These are phyloP conservation scores for Wallacemonas collosoma DNA, from an alignment of 208 protist genomes.

Conservation along the genomic window DNA sequence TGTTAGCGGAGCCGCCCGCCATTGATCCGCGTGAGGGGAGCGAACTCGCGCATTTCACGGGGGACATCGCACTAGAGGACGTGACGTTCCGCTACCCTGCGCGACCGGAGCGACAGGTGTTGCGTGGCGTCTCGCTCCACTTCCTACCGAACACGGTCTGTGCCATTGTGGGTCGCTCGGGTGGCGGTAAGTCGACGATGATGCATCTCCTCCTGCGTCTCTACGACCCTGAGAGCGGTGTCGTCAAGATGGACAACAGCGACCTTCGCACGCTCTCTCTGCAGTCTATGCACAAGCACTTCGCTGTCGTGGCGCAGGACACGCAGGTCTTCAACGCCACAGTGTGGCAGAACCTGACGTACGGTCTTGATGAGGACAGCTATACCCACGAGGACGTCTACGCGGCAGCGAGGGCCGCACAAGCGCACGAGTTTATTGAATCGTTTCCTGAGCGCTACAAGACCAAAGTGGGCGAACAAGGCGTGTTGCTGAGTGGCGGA, in stretches of 20 bases:
- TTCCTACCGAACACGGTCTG: slow-evolving; percentile 25
- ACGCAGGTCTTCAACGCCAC: slow-evolving; percentile 76
- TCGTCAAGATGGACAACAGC: slow-evolving; percentile 63
- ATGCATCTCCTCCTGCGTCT: slow-evolving; percentile 69
- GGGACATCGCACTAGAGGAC: not conserved
- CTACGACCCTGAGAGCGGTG: slow-evolving; percentile 63
- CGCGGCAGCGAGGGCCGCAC: slow-evolving; percentile 47
- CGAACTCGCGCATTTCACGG: not conserved
- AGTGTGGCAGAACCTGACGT: slow-evolving; percentile 79
- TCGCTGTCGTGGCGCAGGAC: slow-evolving; percentile 85
- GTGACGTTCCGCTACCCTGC: slow-evolving; percentile 16
- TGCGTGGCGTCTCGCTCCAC: slow-evolving; percentile 8
- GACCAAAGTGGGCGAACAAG: slow-evolving; percentile 79
- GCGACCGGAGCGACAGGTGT: not conserved
- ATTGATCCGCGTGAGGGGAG: slow-evolving; percentile 1
- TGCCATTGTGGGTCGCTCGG: slow-evolving; percentile 55
- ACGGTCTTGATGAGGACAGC: slow-evolving; percentile 34
- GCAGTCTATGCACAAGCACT: slow-evolving; percentile 43
- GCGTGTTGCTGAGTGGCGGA: slow-evolving; percentile 71
- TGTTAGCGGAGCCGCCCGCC: not conserved
- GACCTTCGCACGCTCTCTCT: slow-evolving; percentile 46
- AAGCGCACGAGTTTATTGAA: slow-evolving; percentile 54
- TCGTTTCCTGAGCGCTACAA: slow-evolving; percentile 53
- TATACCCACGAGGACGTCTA: slow-evolving; percentile 42
- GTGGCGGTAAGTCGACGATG: slow-evolving; percentile 57